These are phyloP conservation scores for Stellera chamaejasme DNA, from an alignment of 345 rosid genomes.

Conservation along the genomic window DNA sequence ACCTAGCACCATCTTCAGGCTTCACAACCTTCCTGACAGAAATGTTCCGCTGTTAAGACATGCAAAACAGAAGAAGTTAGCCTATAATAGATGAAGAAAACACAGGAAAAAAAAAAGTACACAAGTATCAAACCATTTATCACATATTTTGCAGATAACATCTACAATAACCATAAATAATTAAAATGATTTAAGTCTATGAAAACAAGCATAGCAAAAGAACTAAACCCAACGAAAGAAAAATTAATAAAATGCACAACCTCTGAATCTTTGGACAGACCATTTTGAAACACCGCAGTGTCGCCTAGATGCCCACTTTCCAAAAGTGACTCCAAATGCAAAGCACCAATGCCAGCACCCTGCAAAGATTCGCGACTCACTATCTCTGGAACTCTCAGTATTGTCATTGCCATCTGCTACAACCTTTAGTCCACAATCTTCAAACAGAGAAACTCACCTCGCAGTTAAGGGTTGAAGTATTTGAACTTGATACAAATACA, in stretches of 20 bases:
- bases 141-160: slow-evolving; percentile 38
- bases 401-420: slow-evolving; percentile 23
- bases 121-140: slow-evolving; percentile 65
- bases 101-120: slow-evolving; percentile 14
- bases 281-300: slow-evolving; percentile 23
- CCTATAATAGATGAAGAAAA: slow-evolving; percentile 21
- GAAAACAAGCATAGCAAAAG: background rate
- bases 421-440: slow-evolving; percentile 28
- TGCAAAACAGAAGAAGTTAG: slow-evolving; percentile 10
- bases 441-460: slow-evolving; percentile 47
- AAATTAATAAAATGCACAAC: slow-evolving; percentile 19
- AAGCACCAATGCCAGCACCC: slow-evolving; percentile 31
- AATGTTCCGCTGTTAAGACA: slow-evolving; percentile 23
- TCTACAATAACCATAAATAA: slow-evolving; percentile 9
- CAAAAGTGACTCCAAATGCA: slow-evolving; percentile 25
- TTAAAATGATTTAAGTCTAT: background rate
- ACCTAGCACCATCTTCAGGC: slow-evolving; percentile 50
- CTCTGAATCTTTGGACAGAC: slow-evolving; percentile 45
- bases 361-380: slow-evolving; percentile 43
- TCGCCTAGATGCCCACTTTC: slow-evolving; percentile 33
- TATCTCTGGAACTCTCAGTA: slow-evolving; percentile 23
- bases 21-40: slow-evolving; percentile 32
- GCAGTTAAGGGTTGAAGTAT: slow-evolving; percentile 30
- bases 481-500: slow-evolving; percentile 26
- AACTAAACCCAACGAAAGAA: background rate